Evolutionary conservation across 192 early-diverging fungal species (phyloP).

Genomic region (Linderina pennispora): DNA sequence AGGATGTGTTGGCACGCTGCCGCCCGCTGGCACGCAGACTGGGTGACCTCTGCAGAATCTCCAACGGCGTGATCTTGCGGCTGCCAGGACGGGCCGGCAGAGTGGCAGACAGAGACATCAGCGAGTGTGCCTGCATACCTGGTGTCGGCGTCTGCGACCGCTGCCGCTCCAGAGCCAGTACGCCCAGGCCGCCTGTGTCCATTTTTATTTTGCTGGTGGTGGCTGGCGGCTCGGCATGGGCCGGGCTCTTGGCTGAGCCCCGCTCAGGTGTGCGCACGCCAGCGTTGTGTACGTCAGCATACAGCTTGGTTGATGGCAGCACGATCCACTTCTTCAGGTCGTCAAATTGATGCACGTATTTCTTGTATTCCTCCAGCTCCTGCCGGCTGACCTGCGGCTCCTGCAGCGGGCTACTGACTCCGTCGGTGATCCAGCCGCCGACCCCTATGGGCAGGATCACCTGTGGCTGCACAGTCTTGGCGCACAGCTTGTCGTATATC

Average conservation of each 20-base stretch:
- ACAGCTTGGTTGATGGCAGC: conserved; percentile 24
- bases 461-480: conserved; percentile 22
- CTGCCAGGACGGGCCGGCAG: conserved; percentile 4
- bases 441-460: conserved; percentile 30
- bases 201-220: no score
- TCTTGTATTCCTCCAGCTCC: conserved; percentile 55
- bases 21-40: no score
- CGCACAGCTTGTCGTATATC: conserved; percentile 32
- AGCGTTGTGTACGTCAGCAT: no score
- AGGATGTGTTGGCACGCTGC: conserved; percentile 13
- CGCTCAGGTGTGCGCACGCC: no score
- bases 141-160: no score
- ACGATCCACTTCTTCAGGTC: conserved; percentile 40
- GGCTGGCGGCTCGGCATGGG: no score
- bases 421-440: conserved; percentile 41
- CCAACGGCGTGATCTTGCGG: no score
- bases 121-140: no score
- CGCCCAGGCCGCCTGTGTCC: no score
- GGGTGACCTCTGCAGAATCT: no score
- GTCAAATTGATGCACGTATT: conserved; percentile 50
- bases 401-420: conserved; percentile 41
- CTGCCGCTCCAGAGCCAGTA: no score
- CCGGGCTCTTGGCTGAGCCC: no score
- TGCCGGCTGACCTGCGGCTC: conserved; percentile 48
- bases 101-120: conserved; percentile 14